These are phyloP conservation scores for Schizosaccharomyces lindneri DNA, from an alignment of 805 yeast genomes.

Conservation along the genomic window DNA sequence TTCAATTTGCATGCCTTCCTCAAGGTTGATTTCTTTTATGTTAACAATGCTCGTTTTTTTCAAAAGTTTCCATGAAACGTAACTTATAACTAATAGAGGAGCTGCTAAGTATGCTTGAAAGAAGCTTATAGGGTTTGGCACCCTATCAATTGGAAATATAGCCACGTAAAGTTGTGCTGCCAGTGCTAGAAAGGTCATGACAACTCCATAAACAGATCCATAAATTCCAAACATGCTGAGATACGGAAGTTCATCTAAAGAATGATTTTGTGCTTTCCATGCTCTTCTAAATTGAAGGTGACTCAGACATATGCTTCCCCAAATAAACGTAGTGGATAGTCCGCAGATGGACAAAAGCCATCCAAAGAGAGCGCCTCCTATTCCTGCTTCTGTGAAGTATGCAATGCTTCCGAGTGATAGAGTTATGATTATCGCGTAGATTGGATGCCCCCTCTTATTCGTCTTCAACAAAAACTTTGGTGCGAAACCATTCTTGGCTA, in stretches of 20 bases:
- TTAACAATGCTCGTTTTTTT: background rate
- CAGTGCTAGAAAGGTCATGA: conserved; percentile 33
- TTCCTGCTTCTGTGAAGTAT: background rate
- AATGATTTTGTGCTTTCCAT: conserved; percentile 38
- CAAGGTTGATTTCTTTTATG: background rate
- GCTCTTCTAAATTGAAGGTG: conserved; percentile 47
- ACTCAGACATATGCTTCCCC: conserved; percentile 50
- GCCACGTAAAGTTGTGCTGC: conserved; percentile 69
- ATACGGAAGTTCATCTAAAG: conserved; percentile 32
- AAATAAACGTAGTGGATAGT: conserved; percentile 46
- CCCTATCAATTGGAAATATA: conserved; percentile 34
- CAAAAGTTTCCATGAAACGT: conserved; percentile 21
- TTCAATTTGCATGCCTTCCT: background rate
- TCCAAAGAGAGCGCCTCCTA: conserved; percentile 22
- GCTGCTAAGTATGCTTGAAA: conserved; percentile 5
- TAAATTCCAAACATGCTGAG: conserved; percentile 39
- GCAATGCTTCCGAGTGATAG: conserved; percentile 20
- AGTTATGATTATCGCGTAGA: conserved; percentile 31
- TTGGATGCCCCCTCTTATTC: conserved; percentile 58
- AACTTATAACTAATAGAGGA: conserved; percentile 21
- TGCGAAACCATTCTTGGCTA: conserved; percentile 43
- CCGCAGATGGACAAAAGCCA: conserved; percentile 63
- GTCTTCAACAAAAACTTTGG: conserved; percentile 40
- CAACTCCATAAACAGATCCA: conserved; percentile 44
- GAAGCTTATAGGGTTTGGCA: conserved; percentile 19